A percentile compares a stretch with the other conserved stretches of the same genome.
Conservation (phyloP, 768 basidiomycete species). For the Kwoniella botswanensis region DNA sequence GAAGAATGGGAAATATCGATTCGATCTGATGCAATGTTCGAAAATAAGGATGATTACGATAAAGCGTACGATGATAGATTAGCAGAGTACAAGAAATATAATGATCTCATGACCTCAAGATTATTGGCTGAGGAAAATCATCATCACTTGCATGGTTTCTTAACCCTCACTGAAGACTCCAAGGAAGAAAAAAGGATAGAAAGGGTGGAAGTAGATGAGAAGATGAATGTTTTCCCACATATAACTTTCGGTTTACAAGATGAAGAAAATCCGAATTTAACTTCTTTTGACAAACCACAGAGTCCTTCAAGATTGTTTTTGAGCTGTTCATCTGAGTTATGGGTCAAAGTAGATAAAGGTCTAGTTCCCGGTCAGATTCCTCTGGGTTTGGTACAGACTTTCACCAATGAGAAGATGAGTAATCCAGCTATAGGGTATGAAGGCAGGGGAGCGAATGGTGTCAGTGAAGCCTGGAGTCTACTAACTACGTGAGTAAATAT, state of each 20-base stretch:
- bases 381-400: constrained; percentile 27
- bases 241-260: constrained; percentile 28
- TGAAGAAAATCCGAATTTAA: constrained; percentile 15
- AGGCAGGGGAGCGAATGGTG: constrained; percentile 19
- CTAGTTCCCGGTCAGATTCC: constrained; percentile 47
- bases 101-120: constrained; percentile 21
- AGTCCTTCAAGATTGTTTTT: constrained; percentile 31
- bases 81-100: constrained; percentile 21
- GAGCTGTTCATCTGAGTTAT: constrained; percentile 47
- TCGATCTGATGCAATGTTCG: neutral
- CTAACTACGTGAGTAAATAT: constrained; percentile 37
- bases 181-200: constrained; percentile 22
- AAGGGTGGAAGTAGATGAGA: constrained; percentile 28
- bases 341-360: constrained; percentile 39
- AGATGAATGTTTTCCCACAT: constrained; percentile 44
- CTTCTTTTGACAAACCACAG: constrained; percentile 5
- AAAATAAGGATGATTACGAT: neutral
- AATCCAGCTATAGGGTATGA: constrained; percentile 38
- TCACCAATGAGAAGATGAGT: constrained; percentile 36
- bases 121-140: constrained; percentile 13
- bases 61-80: constrained; percentile 1
- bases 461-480: constrained; percentile 41
- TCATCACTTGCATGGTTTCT: constrained; percentile 42
- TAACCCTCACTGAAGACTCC: constrained; percentile 9
- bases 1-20: constrained; percentile 26